Evolutionary conservation across 768 basidiomycete genomes (phyloP), one percentile per base, ranked within the genome.

Genomic region (Termitomyces sp.): DNA sequence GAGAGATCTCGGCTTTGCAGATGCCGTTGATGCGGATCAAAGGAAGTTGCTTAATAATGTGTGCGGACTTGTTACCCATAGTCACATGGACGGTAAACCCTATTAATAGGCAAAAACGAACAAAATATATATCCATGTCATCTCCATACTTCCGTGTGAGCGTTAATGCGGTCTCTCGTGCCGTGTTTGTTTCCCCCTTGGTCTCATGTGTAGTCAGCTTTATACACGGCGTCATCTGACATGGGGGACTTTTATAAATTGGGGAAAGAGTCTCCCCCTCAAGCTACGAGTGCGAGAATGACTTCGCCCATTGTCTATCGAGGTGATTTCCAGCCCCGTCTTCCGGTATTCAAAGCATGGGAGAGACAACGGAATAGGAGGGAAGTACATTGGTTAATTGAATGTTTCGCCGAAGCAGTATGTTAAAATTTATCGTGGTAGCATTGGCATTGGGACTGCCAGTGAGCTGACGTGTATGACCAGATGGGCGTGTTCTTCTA

Each of bases 401-500:
- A 89, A 64, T 74, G 80, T 59, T 70, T 86, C 38, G 85, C 85
- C 7, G 88, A 89, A 67, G 68, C 73, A 60, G 84, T 86, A 63
- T 64, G 67, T 64, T 7, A 20, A 48, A n/a, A 20, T 46, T 20
- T 31, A 10, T 20, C 7, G 33, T 40, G 22, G 38, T n/a, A 10
- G 25, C 20, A 18, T 36, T 29, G 16, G 25, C 20, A 18, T 36
- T 29, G 33, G n/a, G 31, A 36, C 35, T 27, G n/a, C n/a, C n/a
- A n/a, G n/a, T n/a, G 0, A 18, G 13, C n/a, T 61, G 55, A 55
- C 56, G 31, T n/a, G 50, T 46, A 45, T 32, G 36, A 13, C 18
- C 56, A 85, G 84, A 48, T 83, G 35, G 85, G 85, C 12, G 82
- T 81, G 16, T 86, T 85, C 65, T 68, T 88, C 56, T 86, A 84